A percentile compares a stretch with the other conserved stretches of the same genome.
These are phyloP conservation scores for Aspergillus niger DNA, from an alignment of 2,329 filamentous ascomycete genomes.

Conservation along the genomic window DNA sequence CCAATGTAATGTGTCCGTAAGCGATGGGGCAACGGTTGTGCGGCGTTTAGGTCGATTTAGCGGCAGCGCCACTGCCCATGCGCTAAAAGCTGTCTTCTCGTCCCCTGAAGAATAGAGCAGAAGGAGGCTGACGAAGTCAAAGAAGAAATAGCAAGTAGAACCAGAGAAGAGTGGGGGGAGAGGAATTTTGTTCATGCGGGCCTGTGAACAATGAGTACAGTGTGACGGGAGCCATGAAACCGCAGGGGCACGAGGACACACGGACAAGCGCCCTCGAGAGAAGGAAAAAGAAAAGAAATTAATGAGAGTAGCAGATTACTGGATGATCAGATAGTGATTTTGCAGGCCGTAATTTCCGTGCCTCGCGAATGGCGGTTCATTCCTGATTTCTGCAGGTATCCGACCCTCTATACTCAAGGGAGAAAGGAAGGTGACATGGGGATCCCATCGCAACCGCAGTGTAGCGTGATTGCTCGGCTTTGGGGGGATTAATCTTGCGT, in stretches of 20 bases:
- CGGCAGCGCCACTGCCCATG: not conserved
- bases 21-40: not conserved
- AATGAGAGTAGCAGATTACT: slow-evolving; percentile 7
- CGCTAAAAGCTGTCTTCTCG: not conserved
- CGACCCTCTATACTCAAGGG: slow-evolving; percentile 14
- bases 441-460: slow-evolving; percentile 8
- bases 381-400: slow-evolving; percentile 27
- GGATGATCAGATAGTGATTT: slow-evolving; percentile 18
- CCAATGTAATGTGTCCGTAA: not conserved
- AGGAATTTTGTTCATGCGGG: not conserved
- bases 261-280: not conserved
- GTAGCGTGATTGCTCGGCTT: slow-evolving; percentile 19
- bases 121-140: not conserved
- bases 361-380: slow-evolving; percentile 8
- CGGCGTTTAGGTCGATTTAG: not conserved
- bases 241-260: not conserved
- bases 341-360: slow-evolving; percentile 2
- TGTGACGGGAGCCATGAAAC: not conserved
- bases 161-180: not conserved
- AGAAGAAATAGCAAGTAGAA: not conserved
- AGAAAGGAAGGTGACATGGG: slow-evolving; percentile 6
- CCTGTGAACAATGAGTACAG: not conserved
- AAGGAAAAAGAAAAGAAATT: not conserved
- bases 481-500: slow-evolving; percentile 5
- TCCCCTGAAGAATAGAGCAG: not conserved